These are phyloP conservation scores for Clarireedia monteithiana DNA, from an alignment of 2,329 filamentous ascomycete species.

Conservation along the genomic window DNA sequence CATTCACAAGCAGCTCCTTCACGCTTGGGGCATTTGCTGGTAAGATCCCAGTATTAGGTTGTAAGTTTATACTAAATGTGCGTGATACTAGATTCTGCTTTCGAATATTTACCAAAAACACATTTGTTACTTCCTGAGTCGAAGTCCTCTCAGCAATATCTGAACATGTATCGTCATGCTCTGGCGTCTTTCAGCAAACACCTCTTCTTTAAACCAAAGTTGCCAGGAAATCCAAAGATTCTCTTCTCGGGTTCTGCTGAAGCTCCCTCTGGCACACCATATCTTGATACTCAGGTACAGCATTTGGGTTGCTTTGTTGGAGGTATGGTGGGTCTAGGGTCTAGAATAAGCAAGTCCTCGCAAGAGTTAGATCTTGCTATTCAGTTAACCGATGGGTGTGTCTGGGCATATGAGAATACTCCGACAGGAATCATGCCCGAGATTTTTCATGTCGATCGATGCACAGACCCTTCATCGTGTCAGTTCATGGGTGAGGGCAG, in stretches of 20 bases:
- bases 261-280: slow-evolving; percentile 13
- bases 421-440: slow-evolving; percentile 55
- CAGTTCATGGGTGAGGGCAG: neutral
- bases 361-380: slow-evolving; percentile 46
- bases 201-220: slow-evolving; percentile 36
- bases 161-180: slow-evolving; percentile 35
- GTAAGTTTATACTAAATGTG: slow-evolving; percentile 37
- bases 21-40: slow-evolving; percentile 45
- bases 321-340: slow-evolving; percentile 59
- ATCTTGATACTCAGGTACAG: slow-evolving; percentile 33
- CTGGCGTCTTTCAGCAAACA: slow-evolving; percentile 36
- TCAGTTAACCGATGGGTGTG: slow-evolving; percentile 52
- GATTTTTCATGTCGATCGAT: slow-evolving; percentile 33
- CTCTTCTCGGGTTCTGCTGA: slow-evolving; percentile 39
- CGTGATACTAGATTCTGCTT: slow-evolving; percentile 48
- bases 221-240: slow-evolving; percentile 36
- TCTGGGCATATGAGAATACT: slow-evolving; percentile 50
- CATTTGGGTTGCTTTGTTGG: slow-evolving; percentile 65
- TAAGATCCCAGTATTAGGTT: slow-evolving; percentile 43
- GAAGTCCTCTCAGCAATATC: slow-evolving; percentile 25
- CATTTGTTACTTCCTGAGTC: slow-evolving; percentile 21
- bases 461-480: slow-evolving; percentile 9
- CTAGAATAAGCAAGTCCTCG: slow-evolving; percentile 46
- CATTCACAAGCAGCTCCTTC: slow-evolving; percentile 43
- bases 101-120: slow-evolving; percentile 58